Evolutionary conservation across 2,329 filamentous ascomycete species (phyloP).

Genomic region (Colletotrichum sp.): DNA sequence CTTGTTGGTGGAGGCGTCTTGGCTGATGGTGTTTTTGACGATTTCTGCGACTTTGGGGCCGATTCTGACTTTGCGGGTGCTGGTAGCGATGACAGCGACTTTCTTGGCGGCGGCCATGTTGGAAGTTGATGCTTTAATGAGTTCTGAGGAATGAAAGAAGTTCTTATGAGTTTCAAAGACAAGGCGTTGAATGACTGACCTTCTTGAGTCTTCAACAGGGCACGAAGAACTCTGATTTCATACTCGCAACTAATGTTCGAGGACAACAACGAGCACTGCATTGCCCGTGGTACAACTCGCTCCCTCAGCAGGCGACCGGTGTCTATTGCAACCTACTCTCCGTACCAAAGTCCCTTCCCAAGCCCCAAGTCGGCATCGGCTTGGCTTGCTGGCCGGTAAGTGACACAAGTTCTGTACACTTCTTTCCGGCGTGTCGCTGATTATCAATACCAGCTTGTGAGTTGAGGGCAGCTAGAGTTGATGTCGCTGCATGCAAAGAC

Average conservation of each 20-base stretch:
- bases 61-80: constrained; percentile 31
- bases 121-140: not conserved
- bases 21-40: constrained; percentile 32
- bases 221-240: not conserved
- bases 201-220: not conserved
- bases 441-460: not conserved
- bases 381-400: not conserved
- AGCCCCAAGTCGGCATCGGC: not conserved
- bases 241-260: not conserved
- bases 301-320: not conserved
- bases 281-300: not conserved
- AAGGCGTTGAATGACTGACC: not conserved
- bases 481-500: not conserved
- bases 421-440: not conserved
- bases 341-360: not conserved
- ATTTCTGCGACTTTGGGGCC: constrained; percentile 38
- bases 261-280: not conserved
- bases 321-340: not conserved
- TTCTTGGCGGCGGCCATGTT: not conserved
- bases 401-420: not conserved
- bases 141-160: not conserved
- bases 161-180: not conserved
- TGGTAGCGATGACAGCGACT: constrained; percentile 41
- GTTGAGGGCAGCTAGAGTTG: not conserved
- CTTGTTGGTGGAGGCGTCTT: constrained; percentile 20